Evolutionary conservation across 2,329 filamentous ascomycete genomes (phyloP).

Genomic region (Beauveria medogensis): DNA sequence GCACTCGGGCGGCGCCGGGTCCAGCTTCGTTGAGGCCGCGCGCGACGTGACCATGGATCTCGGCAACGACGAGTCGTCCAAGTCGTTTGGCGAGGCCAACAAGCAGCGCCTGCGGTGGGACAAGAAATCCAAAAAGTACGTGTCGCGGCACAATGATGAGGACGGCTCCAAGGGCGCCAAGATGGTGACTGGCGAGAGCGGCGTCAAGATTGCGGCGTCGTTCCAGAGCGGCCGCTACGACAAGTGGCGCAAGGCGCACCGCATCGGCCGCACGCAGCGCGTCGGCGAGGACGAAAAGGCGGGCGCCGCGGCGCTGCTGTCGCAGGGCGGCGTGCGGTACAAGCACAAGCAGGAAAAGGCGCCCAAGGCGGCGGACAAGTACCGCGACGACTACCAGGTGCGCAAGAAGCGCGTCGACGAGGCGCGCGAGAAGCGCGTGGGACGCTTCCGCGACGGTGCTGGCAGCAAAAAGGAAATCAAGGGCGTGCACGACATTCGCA

Average conservation of each 20-base stretch:
- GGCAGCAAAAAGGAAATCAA: slow-evolving; percentile 73
- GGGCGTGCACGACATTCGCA: slow-evolving; percentile 75
- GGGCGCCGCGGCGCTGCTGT: slow-evolving; percentile 8
- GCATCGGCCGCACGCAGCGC: slow-evolving; percentile 66
- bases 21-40: slow-evolving; percentile 83
- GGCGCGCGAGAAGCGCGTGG: slow-evolving; percentile 76
- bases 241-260: slow-evolving; percentile 80
- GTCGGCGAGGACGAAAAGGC: slow-evolving; percentile 72
- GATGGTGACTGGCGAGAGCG: slow-evolving; percentile 81
- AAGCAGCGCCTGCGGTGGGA: slow-evolving; percentile 86
- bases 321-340: slow-evolving; percentile 43
- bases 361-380: slow-evolving; percentile 90
- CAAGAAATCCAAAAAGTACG: slow-evolving; percentile 93
- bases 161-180: slow-evolving; percentile 69
- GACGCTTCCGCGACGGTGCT: slow-evolving; percentile 62
- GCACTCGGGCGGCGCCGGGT: slow-evolving; percentile 66
- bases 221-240: slow-evolving; percentile 95
- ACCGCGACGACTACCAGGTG: slow-evolving; percentile 79
- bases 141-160: slow-evolving; percentile 83
- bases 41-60: slow-evolving; percentile 86
- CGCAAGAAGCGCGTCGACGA: slow-evolving; percentile 85
- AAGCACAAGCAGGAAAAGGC: slow-evolving; percentile 82
- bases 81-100: slow-evolving; percentile 69
- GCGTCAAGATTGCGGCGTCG: slow-evolving; percentile 88
- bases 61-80: slow-evolving; percentile 74